Evolutionary conservation across 306 rosid species (phyloP).

Genomic region (Sphenostylis stenocarpa): DNA sequence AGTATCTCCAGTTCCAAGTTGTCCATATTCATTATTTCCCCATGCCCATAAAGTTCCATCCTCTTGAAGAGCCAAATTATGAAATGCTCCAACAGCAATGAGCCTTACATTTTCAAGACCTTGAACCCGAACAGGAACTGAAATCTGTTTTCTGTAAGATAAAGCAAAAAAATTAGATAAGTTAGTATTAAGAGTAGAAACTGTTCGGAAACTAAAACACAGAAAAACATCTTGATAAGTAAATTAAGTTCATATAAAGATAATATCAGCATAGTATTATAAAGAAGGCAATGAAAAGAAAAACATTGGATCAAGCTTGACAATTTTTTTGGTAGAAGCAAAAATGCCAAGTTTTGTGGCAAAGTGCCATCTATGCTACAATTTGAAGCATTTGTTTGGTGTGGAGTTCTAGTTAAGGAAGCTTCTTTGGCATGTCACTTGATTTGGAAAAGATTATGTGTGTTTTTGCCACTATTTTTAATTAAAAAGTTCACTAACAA

Average conservation of each 20-base stretch:
- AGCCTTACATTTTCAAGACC: conserved; percentile 89
- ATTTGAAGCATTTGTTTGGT: conserved; percentile 5
- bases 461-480: background rate
- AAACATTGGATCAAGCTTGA: conserved; percentile 16
- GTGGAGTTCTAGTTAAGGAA: background rate
- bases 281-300: background rate
- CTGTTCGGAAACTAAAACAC: conserved; percentile 11
- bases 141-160: conserved; percentile 75
- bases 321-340: background rate
- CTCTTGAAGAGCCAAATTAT: conserved; percentile 96
- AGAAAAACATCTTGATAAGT: background rate
- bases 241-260: background rate
- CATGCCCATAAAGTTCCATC: conserved; percentile 97
- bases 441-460: background rate
- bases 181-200: conserved; percentile 14
- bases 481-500: background rate
- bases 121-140: conserved; percentile 94
- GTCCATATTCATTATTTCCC: conserved; percentile 99
- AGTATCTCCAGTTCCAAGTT: conserved; percentile 99
- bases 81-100: conserved; percentile 98
- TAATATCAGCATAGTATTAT: background rate
- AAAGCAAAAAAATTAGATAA: conserved; percentile 13
- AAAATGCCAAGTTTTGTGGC: background rate
- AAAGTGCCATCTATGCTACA: background rate
- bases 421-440: background rate